phyloP scores from a whole-genome alignment of 352 stramenopile species.

The Phytophthora pluvialis region DNA sequence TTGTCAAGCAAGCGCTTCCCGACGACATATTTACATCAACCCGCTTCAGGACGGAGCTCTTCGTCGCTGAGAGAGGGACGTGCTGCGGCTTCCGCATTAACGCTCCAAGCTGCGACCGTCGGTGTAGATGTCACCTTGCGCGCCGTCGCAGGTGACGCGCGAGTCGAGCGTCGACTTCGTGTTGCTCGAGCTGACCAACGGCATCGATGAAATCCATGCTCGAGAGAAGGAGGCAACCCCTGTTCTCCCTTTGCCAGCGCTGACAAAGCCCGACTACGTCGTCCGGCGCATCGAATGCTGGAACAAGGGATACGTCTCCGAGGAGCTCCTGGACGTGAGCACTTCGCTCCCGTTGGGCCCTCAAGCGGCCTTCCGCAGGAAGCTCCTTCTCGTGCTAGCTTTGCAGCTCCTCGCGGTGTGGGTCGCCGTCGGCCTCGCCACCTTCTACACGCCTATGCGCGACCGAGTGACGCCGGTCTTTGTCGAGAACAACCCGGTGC shows the following conservation, averaged over 20 bases:
- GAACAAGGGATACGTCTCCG: slow-evolving; percentile 20
- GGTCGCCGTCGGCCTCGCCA: slow-evolving; percentile 30
- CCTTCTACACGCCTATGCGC: slow-evolving; percentile 22
- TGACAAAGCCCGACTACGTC: slow-evolving; percentile 29
- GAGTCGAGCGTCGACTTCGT: slow-evolving; percentile 27
- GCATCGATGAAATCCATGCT: slow-evolving; percentile 13
- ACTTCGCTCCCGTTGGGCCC: slow-evolving; percentile 32
- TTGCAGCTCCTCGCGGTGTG: slow-evolving; percentile 38
- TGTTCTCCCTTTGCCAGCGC: slow-evolving; percentile 24
- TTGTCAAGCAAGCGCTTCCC: not conserved
- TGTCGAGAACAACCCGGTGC: slow-evolving; percentile 8
- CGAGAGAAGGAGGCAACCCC: slow-evolving; percentile 17
- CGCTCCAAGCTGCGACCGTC: not conserved
- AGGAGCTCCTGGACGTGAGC: slow-evolving; percentile 33
- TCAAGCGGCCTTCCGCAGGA: slow-evolving; percentile 43
- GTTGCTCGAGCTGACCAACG: slow-evolving; percentile 27
- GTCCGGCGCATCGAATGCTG: slow-evolving; percentile 28
- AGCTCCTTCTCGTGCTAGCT: slow-evolving; percentile 41
- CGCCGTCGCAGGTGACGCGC: not conserved
- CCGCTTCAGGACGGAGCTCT: not conserved
- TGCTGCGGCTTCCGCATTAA: not conserved
- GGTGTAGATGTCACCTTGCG: slow-evolving; percentile 8
- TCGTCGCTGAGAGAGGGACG: too few species aligned
- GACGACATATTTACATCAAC: not conserved
- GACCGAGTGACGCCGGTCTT: slow-evolving; percentile 27